These are phyloP conservation scores for Cyclotella cryptica DNA, from an alignment of 108 stramenopile genomes.

Conservation along the genomic window DNA sequence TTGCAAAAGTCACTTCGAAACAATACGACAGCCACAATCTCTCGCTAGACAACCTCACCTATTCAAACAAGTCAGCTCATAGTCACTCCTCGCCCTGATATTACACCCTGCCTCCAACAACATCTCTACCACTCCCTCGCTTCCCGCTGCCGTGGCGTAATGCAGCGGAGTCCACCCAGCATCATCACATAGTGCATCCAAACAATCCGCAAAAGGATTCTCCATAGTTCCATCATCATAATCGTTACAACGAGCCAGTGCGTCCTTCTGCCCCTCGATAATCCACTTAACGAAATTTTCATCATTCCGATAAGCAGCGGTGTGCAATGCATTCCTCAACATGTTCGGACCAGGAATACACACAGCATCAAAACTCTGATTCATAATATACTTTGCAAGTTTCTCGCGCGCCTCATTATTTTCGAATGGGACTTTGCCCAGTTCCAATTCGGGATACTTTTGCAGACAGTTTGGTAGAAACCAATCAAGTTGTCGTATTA, in stretches of 20 bases:
- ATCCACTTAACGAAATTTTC: conserved; percentile 40
- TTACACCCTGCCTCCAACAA: conserved; percentile 59
- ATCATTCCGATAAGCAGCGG: conserved; percentile 41
- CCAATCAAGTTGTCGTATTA: conserved; percentile 43
- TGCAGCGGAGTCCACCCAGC: conserved; percentile 84
- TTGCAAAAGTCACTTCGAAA: neutral
- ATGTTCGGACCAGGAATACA: conserved; percentile 21
- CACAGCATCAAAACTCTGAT: conserved; percentile 32
- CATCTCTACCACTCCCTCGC: conserved; percentile 64
- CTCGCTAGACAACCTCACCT: conserved; percentile 56
- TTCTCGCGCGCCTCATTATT: conserved; percentile 42
- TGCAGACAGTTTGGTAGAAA: conserved; percentile 50
- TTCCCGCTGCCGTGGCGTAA: conserved; percentile 77
- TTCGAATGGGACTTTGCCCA: conserved; percentile 16
- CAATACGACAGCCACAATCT: neutral
- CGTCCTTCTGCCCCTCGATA: conserved; percentile 7
- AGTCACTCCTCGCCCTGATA: conserved; percentile 51
- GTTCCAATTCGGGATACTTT: conserved; percentile 26
- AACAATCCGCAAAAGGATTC: conserved; percentile 9
- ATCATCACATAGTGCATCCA: conserved; percentile 70
- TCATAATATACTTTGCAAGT: conserved; percentile 43
- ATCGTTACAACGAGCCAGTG: neutral
- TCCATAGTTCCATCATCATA: conserved; percentile 7
- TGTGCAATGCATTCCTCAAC: conserved; percentile 38
- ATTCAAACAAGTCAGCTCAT: conserved; percentile 60